phyloP scores from a whole-genome alignment of 1,284 basidiomycete species.

The Stereum hirsutum region DNA sequence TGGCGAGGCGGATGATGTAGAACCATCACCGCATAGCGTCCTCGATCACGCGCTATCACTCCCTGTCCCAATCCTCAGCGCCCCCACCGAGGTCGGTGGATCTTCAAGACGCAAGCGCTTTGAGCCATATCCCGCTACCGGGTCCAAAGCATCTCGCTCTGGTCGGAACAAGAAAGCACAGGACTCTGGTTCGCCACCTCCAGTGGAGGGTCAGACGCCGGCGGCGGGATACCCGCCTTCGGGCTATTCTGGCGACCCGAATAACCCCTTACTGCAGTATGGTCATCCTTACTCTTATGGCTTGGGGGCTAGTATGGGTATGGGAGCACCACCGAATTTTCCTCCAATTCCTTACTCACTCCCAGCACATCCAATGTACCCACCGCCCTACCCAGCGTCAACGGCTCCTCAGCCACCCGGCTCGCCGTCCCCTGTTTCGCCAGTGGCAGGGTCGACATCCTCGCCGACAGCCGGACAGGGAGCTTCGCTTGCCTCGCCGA shows the following conservation, averaged over 20 bases:
- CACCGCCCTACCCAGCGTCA: no score
- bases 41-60: slow-evolving; percentile 36
- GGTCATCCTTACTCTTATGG: slow-evolving; percentile 11
- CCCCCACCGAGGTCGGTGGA: slow-evolving; percentile 25
- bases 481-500: no score
- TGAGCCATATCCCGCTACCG: slow-evolving; percentile 32
- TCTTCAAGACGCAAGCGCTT: slow-evolving; percentile 37
- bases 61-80: slow-evolving; percentile 42
- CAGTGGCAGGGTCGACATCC: no score
- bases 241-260: slow-evolving; percentile 8
- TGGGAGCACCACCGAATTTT: slow-evolving; percentile 11
- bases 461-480: no score
- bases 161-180: slow-evolving; percentile 13
- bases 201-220: slow-evolving; percentile 10
- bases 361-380: no score
- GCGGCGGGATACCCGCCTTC: slow-evolving; percentile 4
- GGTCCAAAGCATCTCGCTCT: slow-evolving; percentile 21
- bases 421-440: no score
- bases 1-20: slow-evolving; percentile 65
- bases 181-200: no score
- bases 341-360: no score
- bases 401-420: no score
- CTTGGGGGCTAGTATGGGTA: no score
- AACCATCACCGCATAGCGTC: slow-evolving; percentile 36
- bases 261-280: slow-evolving; percentile 11